These are phyloP conservation scores for Neonectria coccinea DNA, from an alignment of 2,329 filamentous ascomycete species.

Conservation along the genomic window DNA sequence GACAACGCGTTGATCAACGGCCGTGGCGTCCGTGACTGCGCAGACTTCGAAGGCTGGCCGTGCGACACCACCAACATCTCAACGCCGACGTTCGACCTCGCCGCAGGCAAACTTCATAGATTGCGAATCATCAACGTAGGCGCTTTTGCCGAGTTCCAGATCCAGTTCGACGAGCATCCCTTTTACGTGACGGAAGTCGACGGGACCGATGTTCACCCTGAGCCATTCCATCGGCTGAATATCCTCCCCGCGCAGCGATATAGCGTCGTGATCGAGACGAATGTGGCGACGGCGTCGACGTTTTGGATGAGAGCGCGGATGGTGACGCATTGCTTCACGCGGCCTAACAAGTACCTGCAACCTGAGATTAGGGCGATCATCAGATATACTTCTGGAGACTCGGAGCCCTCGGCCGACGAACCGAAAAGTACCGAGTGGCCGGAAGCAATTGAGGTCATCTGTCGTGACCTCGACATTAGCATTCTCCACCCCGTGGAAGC, in stretches of 20 bases:
- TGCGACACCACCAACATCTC: constrained; percentile 58
- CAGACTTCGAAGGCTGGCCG: constrained; percentile 51
- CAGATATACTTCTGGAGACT: constrained; percentile 39
- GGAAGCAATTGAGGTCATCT: constrained; percentile 60
- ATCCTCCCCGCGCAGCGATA: constrained; percentile 79
- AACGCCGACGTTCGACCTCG: constrained; percentile 58
- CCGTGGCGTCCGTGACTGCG: constrained; percentile 50
- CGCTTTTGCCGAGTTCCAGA: constrained; percentile 78
- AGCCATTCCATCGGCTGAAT: constrained; percentile 69
- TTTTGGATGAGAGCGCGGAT: constrained; percentile 73
- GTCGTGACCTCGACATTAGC: constrained; percentile 65
- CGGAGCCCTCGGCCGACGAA: constrained; percentile 2
- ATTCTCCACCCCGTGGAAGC: constrained; percentile 55
- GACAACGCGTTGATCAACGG: constrained; percentile 74
- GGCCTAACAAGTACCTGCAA: constrained; percentile 47
- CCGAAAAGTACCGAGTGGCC: constrained; percentile 62
- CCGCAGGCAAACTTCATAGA: constrained; percentile 70
- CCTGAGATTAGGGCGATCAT: constrained; percentile 49
- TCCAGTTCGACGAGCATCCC: constrained; percentile 75
- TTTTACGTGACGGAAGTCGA: constrained; percentile 77
- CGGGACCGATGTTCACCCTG: constrained; percentile 73
- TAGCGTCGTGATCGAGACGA: constrained; percentile 72
- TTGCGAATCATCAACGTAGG: constrained; percentile 77
- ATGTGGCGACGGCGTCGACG: constrained; percentile 62
- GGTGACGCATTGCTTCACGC: constrained; percentile 55